Base-by-base conservation (phyloP, 208 protist genomes). In the Trypanosoma congolense region DNA sequence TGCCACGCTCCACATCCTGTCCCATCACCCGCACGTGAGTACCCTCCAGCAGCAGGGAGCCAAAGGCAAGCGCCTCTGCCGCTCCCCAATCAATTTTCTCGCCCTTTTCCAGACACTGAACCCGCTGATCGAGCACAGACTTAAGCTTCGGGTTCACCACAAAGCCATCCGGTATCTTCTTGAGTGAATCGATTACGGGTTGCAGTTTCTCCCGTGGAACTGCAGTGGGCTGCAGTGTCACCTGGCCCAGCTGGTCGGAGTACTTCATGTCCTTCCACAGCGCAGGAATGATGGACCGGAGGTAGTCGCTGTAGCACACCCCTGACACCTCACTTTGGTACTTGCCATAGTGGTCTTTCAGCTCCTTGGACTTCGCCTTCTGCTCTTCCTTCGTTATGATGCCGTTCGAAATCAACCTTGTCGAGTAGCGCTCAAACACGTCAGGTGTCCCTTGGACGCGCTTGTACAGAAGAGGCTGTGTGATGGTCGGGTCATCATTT, bases 401-500 rank as follows among this genome's bases (percentile, higher is more conserved):
- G 26, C 80, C 74, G 26, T 96, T 77, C 10, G 63, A 57, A 47
- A 97, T 73, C 16, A 97, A 74, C 44, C 68, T 24, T n/a, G 84
- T 65, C 4, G 74, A 79, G 69, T 97, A 98, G 12, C 61, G 51
- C 3, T 73, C 71, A 41, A 98, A 90, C 10, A 96, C 79, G 56
- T 95, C 72, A 14, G 68, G 77, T 54, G 89, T 88, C 44, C 80
- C 75, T 8, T 71, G 72, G 57, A 98, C 97, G 35, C 71, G 77
- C 22, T 90, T 77, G 77, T 98, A 98, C 94, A 98, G 97, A 25
- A 94, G 69, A 38, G 96, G 96, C 83, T 98, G 96, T 33, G 97
- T 99, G 73, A 98, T 98, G 68, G 84, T 95, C 54, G 97, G 97
- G 72, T 99, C 85, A 65, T 99, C 97, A 53, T 93, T 94, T 81